phyloP scores from a whole-genome alignment of 2,329 filamentous ascomycete genomes.

The Zymoseptoria pseudotritici region DNA sequence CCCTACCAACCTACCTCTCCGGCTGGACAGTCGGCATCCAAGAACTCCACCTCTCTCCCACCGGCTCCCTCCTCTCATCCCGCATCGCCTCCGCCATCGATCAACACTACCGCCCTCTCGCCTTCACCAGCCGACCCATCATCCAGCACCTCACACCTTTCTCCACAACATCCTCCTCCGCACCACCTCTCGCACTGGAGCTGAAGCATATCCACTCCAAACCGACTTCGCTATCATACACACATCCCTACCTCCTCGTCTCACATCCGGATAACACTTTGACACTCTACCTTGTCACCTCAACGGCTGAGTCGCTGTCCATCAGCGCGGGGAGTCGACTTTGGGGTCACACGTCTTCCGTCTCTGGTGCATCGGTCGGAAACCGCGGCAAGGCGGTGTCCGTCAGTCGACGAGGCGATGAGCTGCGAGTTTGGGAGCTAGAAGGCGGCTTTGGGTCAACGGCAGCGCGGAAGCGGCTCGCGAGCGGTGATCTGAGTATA shows the following conservation, averaged over 20 bases:
- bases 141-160: conserved; percentile 19
- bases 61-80: conserved; percentile 43
- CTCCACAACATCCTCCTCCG: conserved; percentile 2
- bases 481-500: conserved; percentile 46
- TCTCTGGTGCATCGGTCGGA: conserved; percentile 78
- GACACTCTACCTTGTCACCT: conserved; percentile 72
- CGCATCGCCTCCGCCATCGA: conserved; percentile 46
- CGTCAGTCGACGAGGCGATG: conserved; percentile 68
- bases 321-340: conserved; percentile 69
- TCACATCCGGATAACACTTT: conserved; percentile 84
- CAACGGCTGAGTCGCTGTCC: conserved; percentile 55
- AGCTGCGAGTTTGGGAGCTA: conserved; percentile 74
- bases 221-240: conserved; percentile 47
- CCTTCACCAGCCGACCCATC: conserved; percentile 25
- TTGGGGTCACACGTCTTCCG: conserved; percentile 87
- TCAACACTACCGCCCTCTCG: conserved; percentile 38
- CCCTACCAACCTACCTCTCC: conserved; percentile 64
- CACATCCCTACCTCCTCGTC: conserved; percentile 76
- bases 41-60: conserved; percentile 61
- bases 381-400: conserved; percentile 81
- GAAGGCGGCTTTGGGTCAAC: conserved; percentile 58
- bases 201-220: conserved; percentile 31
- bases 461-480: conserved; percentile 35
- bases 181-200: conserved; percentile 18
- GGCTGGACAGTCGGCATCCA: conserved; percentile 92